Base-by-base conservation (phyloP, 2,329 filamentous ascomycete species). In the Beauveria asiatica region DNA sequence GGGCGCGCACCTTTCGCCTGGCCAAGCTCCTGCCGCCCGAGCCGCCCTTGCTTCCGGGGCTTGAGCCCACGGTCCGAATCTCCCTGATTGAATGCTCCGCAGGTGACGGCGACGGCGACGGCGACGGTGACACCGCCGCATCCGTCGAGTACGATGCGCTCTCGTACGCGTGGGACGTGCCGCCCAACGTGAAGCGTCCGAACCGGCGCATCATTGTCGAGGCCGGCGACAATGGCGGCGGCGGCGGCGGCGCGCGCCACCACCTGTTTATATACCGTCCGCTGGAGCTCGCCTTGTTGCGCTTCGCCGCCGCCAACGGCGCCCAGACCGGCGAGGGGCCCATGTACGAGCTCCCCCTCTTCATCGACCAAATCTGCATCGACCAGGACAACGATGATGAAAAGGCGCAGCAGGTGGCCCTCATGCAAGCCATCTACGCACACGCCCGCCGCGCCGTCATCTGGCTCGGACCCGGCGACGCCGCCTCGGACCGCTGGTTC, bases 291-390 rank as follows among this genome's bases (percentile, higher is more conserved):
- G 70, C 69, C 0, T 66, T 73, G 11, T 53, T 67, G 3, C 63
- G 65, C 52, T 60, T 71, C 10, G 37, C 23, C 23, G 37, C 62
- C 19, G 44, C 37, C 17, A 49, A 59, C n/a, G 10, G 6, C 33
- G 39, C 41, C 41, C 17, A 13, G 33, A 37, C 33, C 33, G 27
- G 17, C 16, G 8, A 10, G 1, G 39, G 42, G 8, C 10, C 39
- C 16, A 51, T 42, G 51, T 46, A 61, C 0, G 30, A 60, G 1
- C 62, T 63, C 6, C 66, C 63, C 19, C 27, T 73, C 4, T 73
- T 71, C 56, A 64, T 70, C 1, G 71, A 73, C 50, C 70, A 72
- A 21, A 65, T 72, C 11, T 68, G 70, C 60, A 71, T 73, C 64
- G 65, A 73, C 61, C 69, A 72, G 57, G 8, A 30, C 5, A 59